A percentile compares a stretch with the other conserved stretches of the same genome.
Conservation (phyloP, 345 rosid genomes). For the Pelargonium nanum region DNA sequence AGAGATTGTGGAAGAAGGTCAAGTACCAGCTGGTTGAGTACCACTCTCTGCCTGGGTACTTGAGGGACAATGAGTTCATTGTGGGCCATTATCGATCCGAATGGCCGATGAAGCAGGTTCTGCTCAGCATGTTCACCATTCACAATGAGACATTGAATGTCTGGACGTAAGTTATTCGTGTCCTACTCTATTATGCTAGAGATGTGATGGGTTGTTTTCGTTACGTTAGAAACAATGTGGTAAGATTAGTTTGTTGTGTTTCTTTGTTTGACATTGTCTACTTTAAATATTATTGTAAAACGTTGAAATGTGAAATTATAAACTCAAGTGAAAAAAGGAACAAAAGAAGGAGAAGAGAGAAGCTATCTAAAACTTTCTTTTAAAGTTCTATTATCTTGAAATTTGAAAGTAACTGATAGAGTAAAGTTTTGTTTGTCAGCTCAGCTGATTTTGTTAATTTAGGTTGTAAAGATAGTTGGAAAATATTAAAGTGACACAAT, state of each 20-base stretch:
- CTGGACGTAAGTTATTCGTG: conserved; percentile 66
- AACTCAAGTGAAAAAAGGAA: too few species aligned
- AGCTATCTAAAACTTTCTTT: too few species aligned
- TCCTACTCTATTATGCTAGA: neutral
- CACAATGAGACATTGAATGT: conserved; percentile 93
- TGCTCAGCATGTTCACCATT: conserved; percentile 71
- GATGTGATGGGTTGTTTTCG: neutral
- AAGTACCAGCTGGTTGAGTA: conserved; percentile 86
- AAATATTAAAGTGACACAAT: too few species aligned
- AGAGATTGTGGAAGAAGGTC: conserved; percentile 74
- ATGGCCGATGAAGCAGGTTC: conserved; percentile 84
- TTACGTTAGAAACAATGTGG: neutral
- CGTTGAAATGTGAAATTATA: too few species aligned
- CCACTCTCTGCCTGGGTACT: conserved; percentile 69
- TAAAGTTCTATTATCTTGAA: neutral
- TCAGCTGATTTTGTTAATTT: too few species aligned
- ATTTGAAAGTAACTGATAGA: too few species aligned
- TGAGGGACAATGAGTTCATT: conserved; percentile 83
- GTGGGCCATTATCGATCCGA: conserved; percentile 77
- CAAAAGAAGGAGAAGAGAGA: too few species aligned
- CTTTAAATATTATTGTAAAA: neutral
- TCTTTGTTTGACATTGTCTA: neutral
- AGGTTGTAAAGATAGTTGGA: neutral
- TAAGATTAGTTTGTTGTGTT: neutral
- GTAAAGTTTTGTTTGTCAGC: too few species aligned